Evolutionary conservation across 2,329 filamentous ascomycete genomes (phyloP).

Genomic region (Aureobasidium mangrovei): DNA sequence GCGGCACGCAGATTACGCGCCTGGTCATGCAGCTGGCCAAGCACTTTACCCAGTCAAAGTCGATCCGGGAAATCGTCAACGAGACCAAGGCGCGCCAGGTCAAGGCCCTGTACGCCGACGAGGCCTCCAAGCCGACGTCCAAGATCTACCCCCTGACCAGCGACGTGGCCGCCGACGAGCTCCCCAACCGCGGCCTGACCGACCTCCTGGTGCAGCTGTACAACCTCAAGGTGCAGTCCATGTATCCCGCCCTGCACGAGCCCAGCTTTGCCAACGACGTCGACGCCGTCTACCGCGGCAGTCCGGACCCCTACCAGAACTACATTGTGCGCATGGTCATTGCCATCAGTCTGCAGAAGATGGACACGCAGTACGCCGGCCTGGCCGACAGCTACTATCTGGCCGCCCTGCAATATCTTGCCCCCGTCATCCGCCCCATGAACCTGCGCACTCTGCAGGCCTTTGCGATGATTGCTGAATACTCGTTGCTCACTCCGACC

Average conservation of each 20-base stretch:
- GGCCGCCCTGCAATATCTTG: conserved; percentile 74
- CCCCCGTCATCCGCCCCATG: conserved; percentile 76
- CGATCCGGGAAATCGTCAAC: conserved; percentile 85
- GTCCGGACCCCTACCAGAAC: conserved; percentile 65
- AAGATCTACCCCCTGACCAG: conserved; percentile 90
- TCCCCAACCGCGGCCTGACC: conserved; percentile 66
- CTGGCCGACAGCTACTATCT: conserved; percentile 92
- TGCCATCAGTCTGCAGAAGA: conserved; percentile 87
- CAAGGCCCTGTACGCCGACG: conserved; percentile 57
- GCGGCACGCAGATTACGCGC: conserved; percentile 89
- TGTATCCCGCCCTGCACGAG: conserved; percentile 82
- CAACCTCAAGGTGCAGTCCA: conserved; percentile 79
- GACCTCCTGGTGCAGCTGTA: conserved; percentile 78
- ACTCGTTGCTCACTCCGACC: conserved; percentile 86
- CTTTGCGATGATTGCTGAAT: conserved; percentile 76
- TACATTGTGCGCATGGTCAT: conserved; percentile 87
- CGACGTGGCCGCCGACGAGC: conserved; percentile 63
- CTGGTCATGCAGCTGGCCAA: conserved; percentile 96
- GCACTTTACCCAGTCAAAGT: conserved; percentile 80
- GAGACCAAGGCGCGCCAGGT: conserved; percentile 59
- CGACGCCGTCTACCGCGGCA: conserved; percentile 70
- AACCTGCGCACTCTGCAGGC: conserved; percentile 87
- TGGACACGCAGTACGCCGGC: conserved; percentile 82
- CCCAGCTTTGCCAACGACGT: conserved; percentile 66
- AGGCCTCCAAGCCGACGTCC: conserved; percentile 57